These are phyloP conservation scores for Gynochthodes officinalis DNA, from an alignment of 257 asterid genomes.

Conservation along the genomic window DNA sequence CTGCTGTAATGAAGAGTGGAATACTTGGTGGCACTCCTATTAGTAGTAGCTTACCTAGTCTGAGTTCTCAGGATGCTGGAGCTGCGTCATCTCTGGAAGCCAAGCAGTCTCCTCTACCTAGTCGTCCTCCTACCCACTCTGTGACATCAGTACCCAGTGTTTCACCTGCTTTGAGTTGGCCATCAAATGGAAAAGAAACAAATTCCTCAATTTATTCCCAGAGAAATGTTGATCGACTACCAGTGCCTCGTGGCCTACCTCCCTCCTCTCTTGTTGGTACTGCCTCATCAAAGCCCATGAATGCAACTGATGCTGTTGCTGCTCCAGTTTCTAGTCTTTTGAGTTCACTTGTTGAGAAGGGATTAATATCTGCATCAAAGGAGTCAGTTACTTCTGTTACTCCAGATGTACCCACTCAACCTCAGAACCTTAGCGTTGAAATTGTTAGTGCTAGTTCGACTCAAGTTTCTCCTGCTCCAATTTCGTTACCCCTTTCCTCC, in stretches of 20 bases:
- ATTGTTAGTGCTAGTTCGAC: constrained; percentile 31
- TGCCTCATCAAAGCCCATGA: constrained; percentile 33
- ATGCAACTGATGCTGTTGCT: constrained; percentile 39
- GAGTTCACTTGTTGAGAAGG: constrained; percentile 75
- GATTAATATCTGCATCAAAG: constrained; percentile 66
- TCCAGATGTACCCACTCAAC: constrained; percentile 29
- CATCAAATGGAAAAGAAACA: constrained; percentile 25
- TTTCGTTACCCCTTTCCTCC: constrained; percentile 31
- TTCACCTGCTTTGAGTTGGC: constrained; percentile 11
- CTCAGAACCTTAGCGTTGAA: constrained; percentile 37
- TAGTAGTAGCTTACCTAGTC: constrained; percentile 30
- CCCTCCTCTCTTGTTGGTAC: constrained; percentile 32
- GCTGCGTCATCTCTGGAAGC: constrained; percentile 26
- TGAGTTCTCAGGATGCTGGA: constrained; percentile 31
- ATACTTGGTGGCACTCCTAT: constrained; percentile 31
- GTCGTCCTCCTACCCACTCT: constrained; percentile 21
- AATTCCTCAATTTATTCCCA: constrained; percentile 26
- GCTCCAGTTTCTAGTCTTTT: constrained; percentile 76
- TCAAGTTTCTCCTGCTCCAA: constrained; percentile 38
- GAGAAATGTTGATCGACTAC: constrained; percentile 35
- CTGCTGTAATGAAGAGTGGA: constrained; percentile 55
- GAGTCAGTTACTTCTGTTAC: constrained; percentile 34
- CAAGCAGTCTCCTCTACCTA: constrained; percentile 30
- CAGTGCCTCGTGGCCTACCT: constrained; percentile 26
- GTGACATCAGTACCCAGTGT: constrained; percentile 14